These are phyloP conservation scores for Bruguiera parviflora DNA, from an alignment of 345 rosid genomes.

Conservation along the genomic window DNA sequence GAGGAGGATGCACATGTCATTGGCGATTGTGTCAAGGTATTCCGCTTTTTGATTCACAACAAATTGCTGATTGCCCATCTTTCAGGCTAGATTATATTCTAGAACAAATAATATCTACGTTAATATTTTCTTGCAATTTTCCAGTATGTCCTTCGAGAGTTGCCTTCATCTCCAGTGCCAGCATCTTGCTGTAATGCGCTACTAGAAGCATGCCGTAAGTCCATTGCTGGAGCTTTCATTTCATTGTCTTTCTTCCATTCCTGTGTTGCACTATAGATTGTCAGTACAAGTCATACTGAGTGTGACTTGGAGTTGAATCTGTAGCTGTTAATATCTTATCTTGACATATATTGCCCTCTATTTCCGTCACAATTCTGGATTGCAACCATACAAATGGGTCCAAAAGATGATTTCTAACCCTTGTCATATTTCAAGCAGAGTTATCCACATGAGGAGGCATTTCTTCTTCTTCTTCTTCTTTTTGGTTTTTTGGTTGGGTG, in stretches of 20 bases:
- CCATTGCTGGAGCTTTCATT: conserved; percentile 12
- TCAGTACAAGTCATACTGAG: too few species aligned
- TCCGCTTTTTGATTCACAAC: background rate
- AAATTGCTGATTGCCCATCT: background rate
- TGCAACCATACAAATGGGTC: background rate
- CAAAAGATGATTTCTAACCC: background rate
- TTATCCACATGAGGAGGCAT: background rate
- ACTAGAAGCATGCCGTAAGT: conserved; percentile 94
- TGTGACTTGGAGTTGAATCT: too few species aligned
- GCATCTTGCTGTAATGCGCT: conserved; percentile 98
- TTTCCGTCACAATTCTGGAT: background rate
- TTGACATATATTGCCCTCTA: background rate
- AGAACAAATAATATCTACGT: conserved; percentile 17
- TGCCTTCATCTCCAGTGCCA: conserved; percentile 99
- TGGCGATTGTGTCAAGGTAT: conserved; percentile 94
- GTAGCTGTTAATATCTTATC: background rate
- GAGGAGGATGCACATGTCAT: conserved; percentile 89
- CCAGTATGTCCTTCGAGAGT: conserved; percentile 89
- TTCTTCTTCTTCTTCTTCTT: background rate
- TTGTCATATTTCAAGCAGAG: background rate
- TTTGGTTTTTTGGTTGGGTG: background rate
- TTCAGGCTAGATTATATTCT: conserved; percentile 3
- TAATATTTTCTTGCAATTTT: conserved; percentile 16
- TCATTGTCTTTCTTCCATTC: conserved; percentile 16
- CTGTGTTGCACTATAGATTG: background rate